A percentile compares a stretch with the other conserved stretches of the same genome.
Evolutionary conservation across 2,329 filamentous ascomycete genomes (phyloP).

Genomic region (Mollisiaceae sp.): DNA sequence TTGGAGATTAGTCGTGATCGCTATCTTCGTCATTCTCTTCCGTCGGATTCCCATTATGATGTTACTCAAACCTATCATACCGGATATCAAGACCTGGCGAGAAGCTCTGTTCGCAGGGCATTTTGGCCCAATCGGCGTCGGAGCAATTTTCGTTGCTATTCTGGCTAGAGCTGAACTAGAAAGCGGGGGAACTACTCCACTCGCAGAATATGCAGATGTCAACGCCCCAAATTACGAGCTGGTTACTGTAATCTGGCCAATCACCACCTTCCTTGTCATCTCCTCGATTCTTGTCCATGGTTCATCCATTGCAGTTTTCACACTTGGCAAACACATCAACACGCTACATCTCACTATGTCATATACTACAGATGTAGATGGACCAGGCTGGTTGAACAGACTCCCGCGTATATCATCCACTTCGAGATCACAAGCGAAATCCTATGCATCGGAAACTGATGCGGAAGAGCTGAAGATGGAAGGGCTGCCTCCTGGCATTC

Average conservation of each 20-base stretch:
- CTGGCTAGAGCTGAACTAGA: conserved; percentile 92
- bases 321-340: conserved; percentile 96
- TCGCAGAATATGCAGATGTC: conserved; percentile 63
- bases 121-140: conserved; percentile 96
- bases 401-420: conserved; percentile 73
- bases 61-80: conserved; percentile 86
- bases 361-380: conserved; percentile 90
- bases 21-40: conserved; percentile 93
- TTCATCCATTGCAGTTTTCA: conserved; percentile 98
- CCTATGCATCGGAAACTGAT: conserved; percentile 79
- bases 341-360: conserved; percentile 94
- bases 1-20: conserved; percentile 92
- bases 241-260: conserved; percentile 91
- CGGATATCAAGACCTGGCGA: conserved; percentile 97
- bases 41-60: conserved; percentile 96
- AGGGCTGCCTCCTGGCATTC: conserved; percentile 68
- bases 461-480: conserved; percentile 65
- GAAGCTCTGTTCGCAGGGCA: conserved; percentile 96
- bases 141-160: conserved; percentile 94
- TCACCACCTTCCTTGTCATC: conserved; percentile 92
- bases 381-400: conserved; percentile 93
- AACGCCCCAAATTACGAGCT: conserved; percentile 65
- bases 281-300: conserved; percentile 94
- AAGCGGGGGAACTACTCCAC: conserved; percentile 72
- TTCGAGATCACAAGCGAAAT: conserved; percentile 82